Conservation (phyloP, 139 green algal genomes). For the Volvox reticuliferus region DNA sequence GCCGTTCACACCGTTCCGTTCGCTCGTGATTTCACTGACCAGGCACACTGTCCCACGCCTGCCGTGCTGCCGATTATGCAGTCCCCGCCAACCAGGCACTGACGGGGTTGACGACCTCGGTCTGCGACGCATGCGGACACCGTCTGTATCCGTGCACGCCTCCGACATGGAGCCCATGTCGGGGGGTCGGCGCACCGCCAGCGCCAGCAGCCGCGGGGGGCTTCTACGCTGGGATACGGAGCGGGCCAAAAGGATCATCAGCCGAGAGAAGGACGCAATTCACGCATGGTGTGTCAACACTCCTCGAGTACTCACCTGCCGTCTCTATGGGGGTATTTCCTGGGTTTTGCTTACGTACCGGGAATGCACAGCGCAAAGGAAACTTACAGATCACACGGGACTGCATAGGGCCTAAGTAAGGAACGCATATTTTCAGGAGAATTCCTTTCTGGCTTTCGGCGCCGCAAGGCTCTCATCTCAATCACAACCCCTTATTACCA, state of each 20-base stretch:
- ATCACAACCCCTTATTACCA: not conserved
- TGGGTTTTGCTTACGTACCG: too few species aligned
- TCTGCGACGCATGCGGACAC: conserved; percentile 35
- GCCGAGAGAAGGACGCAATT: conserved; percentile 45
- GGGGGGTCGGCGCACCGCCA: conserved; percentile 12
- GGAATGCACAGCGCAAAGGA: too few species aligned
- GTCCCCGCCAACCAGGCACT: too few species aligned
- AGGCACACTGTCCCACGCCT: too few species aligned
- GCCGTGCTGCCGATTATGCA: too few species aligned
- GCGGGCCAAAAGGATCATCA: conserved; percentile 40
- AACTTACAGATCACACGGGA: too few species aligned
- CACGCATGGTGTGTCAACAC: conserved; percentile 16
- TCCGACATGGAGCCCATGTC: conserved; percentile 29
- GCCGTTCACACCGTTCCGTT: too few species aligned
- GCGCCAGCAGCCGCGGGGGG: conserved; percentile 23
- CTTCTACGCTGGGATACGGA: conserved; percentile 37
- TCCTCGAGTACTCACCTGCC: not conserved
- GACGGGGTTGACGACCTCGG: not conserved
- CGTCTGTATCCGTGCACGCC: conserved; percentile 18
- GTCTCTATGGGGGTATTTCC: not conserved
- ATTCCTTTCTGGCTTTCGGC: not conserved
- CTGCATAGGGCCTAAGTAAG: too few species aligned
- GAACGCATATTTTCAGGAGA: not conserved
- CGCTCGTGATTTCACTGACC: too few species aligned
- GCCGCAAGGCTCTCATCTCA: not conserved